Evolutionary conservation across 192 early-diverging fungal genomes (phyloP), one percentile per base, ranked within the genome.

Genomic region (Chytriomyces hyalinus): DNA sequence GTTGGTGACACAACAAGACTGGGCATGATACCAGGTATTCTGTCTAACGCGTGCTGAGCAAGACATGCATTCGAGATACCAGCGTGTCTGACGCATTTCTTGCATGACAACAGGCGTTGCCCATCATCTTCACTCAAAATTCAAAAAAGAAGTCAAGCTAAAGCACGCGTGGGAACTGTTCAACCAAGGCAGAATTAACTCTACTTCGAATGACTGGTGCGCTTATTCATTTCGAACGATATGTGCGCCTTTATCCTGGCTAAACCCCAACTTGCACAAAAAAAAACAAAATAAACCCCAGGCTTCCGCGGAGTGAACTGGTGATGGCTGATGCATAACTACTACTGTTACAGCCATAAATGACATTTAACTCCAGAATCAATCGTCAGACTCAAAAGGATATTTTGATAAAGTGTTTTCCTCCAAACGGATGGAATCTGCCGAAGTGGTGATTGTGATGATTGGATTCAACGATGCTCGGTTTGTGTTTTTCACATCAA

Each of bases 391-490:
- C 9, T 47, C 43, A 28, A 67, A 26, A 15, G 70, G 75, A 4
- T 46, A 79, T 15, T 83, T 83, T 53, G 75, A 83, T 44, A 49
- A 17, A 17, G 78, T 80, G 8, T 83, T 83, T 74, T 70, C 75
- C 6, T 50, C 67, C 36, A 61, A 73, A 22, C 7, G 46, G 10
- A 78, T 76, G 17, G 70, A 73, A 49, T 62, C 28, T 48, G 85
- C 82, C n/a, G 78, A 84, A 53, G 61, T 84, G 49, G 82, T 83
- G n/a, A 60, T 86, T 9, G 36, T 86, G 8, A 53, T 86, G 48
- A 13, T 86, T 24, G 85, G 85, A 47, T 84, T 78, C 62, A 76
- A 82, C 53, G 85, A 86, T 64, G 66, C 61, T 46, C 49, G 84
- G 84, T 85, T 47, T n/a, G 48, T 11, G 6, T 9, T 20, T 62